Base-by-base conservation (phyloP, 169 alveolate genomes). In the Cyclospora cayetanensis region DNA sequence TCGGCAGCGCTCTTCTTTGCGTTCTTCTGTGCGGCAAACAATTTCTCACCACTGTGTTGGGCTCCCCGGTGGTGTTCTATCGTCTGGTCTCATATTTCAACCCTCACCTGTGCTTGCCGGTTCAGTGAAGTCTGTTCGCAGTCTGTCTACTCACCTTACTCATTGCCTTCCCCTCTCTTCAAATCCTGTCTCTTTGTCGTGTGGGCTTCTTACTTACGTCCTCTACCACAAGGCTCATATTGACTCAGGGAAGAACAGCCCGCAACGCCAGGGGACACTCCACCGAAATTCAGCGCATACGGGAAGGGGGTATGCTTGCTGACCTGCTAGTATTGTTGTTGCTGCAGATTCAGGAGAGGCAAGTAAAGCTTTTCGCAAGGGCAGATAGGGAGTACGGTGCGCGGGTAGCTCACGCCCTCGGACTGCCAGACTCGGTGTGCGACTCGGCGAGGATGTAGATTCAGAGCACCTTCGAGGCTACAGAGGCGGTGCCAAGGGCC, bases 281-380 rank as follows among this genome's bases (percentile, higher is more conserved):
- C n/a, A n/a, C n/a, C n/a, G n/a, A 46, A 46, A 46, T 46, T 46
- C 55, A 46, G 15, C 22, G 7, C 15, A 15, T 46, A 9, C 15
- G 55, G 22, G 55, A 46, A 46, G 15, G 15, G 55, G 55, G n/a
- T 46, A 15, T 9, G 15, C 15, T 7, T 46, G 55, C 55, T 46
- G 55, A 46, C 15, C 72, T 60, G 72, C 72, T 60, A 29, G 35
- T 60, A 29, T 29, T 60, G 72, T 29, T 60, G 72, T 29, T 60
- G 72, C 72, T 60, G 72, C 72, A 60, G 72, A 9, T 60, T 4
- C 72, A 60, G n/a, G 72, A 60, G 72, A 22, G 72, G 11, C 72
- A 60, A n/a, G 72, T 60, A 29, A 60, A 60, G 72, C 72, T 60
- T 22, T 60, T 60, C n/a, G 7, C 7, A 4, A 22, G 72, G n/a